A percentile compares a stretch with the other conserved stretches of the same genome.
Conservation (phyloP, 495 filamentous ascomycete genomes). For the Penicillium daleae region DNA sequence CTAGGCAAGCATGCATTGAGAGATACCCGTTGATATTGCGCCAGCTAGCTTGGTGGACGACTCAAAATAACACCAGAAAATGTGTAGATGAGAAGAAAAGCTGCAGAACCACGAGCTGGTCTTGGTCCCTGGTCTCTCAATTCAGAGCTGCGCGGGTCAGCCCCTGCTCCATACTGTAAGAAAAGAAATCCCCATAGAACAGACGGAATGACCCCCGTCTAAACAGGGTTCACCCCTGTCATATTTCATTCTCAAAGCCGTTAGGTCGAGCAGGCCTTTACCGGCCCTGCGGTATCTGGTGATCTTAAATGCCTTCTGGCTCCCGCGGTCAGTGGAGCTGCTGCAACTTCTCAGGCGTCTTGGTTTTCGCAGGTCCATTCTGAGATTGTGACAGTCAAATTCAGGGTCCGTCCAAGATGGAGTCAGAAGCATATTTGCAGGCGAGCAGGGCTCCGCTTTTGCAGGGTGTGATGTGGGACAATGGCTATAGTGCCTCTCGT, state of each 20-base stretch:
- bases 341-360: background rate
- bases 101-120: background rate
- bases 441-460: conserved; percentile 24
- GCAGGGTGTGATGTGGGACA: conserved; percentile 34
- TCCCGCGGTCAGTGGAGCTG: background rate
- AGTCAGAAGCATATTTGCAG: background rate
- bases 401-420: conserved; percentile 5
- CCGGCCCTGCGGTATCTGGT: background rate
- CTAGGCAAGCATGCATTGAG: no score
- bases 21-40: no score
- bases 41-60: no score
- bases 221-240: background rate
- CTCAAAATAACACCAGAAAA: no score
- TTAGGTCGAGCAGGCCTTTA: background rate
- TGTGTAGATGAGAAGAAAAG: background rate
- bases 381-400: background rate
- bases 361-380: background rate
- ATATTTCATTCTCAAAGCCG: background rate
- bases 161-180: background rate
- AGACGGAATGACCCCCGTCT: background rate
- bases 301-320: conserved; percentile 10
- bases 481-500: conserved; percentile 28
- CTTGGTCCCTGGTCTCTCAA: background rate
- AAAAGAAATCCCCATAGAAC: background rate
- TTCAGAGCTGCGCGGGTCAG: no score